A percentile compares a stretch with the other conserved stretches of the same genome.
These are phyloP conservation scores for Dicorynia guianensis DNA, from an alignment of 306 rosid species.

Conservation along the genomic window DNA sequence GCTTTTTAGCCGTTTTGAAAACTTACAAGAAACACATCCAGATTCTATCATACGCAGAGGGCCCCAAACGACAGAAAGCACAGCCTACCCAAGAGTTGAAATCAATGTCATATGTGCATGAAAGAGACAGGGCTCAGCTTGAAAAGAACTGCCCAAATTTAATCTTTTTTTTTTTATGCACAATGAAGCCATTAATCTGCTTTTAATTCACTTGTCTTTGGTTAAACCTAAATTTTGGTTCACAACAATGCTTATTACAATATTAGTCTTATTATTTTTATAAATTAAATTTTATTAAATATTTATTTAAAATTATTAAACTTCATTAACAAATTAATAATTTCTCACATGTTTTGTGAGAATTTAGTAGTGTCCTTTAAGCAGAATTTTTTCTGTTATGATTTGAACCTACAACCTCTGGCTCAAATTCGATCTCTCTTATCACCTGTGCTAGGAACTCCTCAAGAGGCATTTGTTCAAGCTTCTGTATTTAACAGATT, in stretches of 20 bases:
- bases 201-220: neutral
- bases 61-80: constrained; percentile 52
- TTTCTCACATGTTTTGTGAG: no score
- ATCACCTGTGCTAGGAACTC: no score
- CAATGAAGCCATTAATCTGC: neutral
- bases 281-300: no score
- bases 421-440: no score
- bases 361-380: no score
- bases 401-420: no score
- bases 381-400: no score
- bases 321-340: no score
- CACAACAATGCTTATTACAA: no score
- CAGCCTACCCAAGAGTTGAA: constrained; percentile 43
- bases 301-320: no score
- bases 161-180: constrained; percentile 1
- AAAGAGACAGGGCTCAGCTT: constrained; percentile 45
- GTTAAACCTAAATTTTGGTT: no score
- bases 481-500: constrained; percentile 17
- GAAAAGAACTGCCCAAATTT: constrained; percentile 35
- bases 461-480: neutral
- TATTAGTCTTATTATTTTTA: no score
- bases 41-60: constrained; percentile 50
- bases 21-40: constrained; percentile 28
- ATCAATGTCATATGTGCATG: constrained; percentile 45
- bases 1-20: constrained; percentile 38